Evolutionary conservation across 805 yeast genomes (phyloP).

Genomic region (Kockiozyma suomiensis): DNA sequence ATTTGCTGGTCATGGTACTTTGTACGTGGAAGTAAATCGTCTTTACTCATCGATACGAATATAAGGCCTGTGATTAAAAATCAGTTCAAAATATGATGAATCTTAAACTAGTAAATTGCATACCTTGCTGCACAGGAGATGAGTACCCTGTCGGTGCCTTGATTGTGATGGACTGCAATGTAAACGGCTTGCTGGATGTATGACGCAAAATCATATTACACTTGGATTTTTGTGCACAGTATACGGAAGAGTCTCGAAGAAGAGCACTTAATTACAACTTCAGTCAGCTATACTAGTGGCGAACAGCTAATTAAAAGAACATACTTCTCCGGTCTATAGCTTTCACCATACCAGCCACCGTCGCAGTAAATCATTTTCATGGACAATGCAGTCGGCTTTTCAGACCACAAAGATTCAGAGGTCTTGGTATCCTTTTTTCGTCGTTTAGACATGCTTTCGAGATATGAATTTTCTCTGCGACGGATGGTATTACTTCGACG

Average conservation of each 20-base stretch:
- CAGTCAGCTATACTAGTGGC: not conserved
- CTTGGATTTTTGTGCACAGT: conserved; percentile 30
- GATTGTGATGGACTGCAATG: conserved; percentile 31
- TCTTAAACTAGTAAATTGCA: not conserved
- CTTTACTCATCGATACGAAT: conserved; percentile 30
- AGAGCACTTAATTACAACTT: conserved; percentile 8
- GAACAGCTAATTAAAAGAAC: not conserved
- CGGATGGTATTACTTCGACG: conserved; percentile 24
- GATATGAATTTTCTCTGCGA: conserved; percentile 19
- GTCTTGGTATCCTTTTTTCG: conserved; percentile 13
- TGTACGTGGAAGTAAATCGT: conserved; percentile 26
- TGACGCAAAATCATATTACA: conserved; percentile 33
- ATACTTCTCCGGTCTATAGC: conserved; percentile 27
- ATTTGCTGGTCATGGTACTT: conserved; percentile 23
- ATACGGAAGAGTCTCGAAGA: conserved; percentile 18
- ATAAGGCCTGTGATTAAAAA: conserved; percentile 8
- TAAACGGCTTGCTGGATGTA: conserved; percentile 18
- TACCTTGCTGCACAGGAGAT: conserved; percentile 32
- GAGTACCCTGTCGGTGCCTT: conserved; percentile 32
- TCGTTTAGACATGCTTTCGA: conserved; percentile 22
- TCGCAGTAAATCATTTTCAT: conserved; percentile 29
- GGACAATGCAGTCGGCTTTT: conserved; percentile 16
- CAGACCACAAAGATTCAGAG: conserved; percentile 8
- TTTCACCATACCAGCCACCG: conserved; percentile 34
- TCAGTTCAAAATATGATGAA: not conserved